These are phyloP conservation scores for Cerrena zonata DNA, from an alignment of 1,284 basidiomycete genomes.

Conservation along the genomic window DNA sequence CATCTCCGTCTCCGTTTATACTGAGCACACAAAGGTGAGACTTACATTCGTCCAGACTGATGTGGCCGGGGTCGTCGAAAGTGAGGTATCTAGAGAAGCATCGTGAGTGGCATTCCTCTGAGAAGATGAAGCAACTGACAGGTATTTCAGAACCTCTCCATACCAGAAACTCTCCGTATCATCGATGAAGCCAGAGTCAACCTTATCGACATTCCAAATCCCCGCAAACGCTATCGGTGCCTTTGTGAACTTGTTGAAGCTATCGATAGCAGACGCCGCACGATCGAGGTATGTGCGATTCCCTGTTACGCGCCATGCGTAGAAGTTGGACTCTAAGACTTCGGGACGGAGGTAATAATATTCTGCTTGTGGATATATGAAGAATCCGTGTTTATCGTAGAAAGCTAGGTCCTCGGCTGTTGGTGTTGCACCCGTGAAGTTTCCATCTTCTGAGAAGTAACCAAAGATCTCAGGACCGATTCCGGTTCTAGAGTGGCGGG, in stretches of 20 bases:
- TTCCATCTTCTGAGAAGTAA: slow-evolving; percentile 51
- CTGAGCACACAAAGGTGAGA: background rate
- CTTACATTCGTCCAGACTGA: slow-evolving; percentile 62
- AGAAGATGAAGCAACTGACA: slow-evolving; percentile 38
- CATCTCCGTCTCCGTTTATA: background rate
- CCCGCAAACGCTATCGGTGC: slow-evolving; percentile 37
- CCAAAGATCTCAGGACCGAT: slow-evolving; percentile 69
- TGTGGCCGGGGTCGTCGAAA: slow-evolving; percentile 61
- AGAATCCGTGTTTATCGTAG: slow-evolving; percentile 59
- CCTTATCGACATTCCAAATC: slow-evolving; percentile 45
- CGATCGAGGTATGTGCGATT: slow-evolving; percentile 37
- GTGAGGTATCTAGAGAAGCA: slow-evolving; percentile 51
- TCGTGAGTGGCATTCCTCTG: background rate
- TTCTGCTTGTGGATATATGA: slow-evolving; percentile 38
- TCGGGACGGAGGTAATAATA: slow-evolving; percentile 59
- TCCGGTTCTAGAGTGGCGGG: slow-evolving; percentile 52
- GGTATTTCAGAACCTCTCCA: slow-evolving; percentile 69
- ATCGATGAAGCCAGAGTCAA: slow-evolving; percentile 40
- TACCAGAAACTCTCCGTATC: slow-evolving; percentile 75
- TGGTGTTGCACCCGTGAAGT: slow-evolving; percentile 44
- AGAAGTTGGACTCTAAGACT: slow-evolving; percentile 74
- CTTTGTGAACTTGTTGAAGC: slow-evolving; percentile 39
- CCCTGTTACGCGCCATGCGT: slow-evolving; percentile 69
- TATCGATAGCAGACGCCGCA: slow-evolving; percentile 31
- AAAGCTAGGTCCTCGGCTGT: slow-evolving; percentile 38